These are phyloP conservation scores for Talaromyces sp. DNA, from an alignment of 2,329 filamentous ascomycete species.

Conservation along the genomic window DNA sequence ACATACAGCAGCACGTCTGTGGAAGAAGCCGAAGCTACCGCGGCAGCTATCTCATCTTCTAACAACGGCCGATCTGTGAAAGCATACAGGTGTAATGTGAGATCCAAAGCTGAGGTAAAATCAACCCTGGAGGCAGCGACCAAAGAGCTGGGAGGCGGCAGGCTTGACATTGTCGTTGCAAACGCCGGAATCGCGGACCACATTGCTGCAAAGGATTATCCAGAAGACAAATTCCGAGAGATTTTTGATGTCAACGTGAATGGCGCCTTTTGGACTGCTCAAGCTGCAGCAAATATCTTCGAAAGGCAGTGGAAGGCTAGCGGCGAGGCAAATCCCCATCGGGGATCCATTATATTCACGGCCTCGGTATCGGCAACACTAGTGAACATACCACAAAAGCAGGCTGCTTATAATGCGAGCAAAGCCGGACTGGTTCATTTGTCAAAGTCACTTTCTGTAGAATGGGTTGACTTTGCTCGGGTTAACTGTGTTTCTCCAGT, in stretches of 20 bases:
- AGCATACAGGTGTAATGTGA: conserved; percentile 32
- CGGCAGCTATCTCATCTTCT: conserved; percentile 11
- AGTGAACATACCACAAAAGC: conserved; percentile 36
- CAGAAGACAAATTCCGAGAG: conserved; percentile 33
- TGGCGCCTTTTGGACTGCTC: conserved; percentile 33
- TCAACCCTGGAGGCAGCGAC: conserved; percentile 26
- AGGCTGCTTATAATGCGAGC: conserved; percentile 33
- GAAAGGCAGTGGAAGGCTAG: conserved; percentile 22
- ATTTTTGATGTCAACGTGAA: conserved; percentile 36
- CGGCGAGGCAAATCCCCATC: not conserved
- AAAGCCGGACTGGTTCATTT: conserved; percentile 33
- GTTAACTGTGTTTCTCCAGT: conserved; percentile 39
- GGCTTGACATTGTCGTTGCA: conserved; percentile 42
- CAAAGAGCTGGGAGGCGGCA: conserved; percentile 31
- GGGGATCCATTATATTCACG: conserved; percentile 34
- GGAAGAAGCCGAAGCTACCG: conserved; percentile 17
- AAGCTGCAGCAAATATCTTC: conserved; percentile 33
- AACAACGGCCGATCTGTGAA: conserved; percentile 20
- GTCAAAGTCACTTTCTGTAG: conserved; percentile 33
- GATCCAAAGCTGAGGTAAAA: conserved; percentile 24
- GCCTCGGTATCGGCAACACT: conserved; percentile 32
- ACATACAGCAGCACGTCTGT: conserved; percentile 16
- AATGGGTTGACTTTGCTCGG: conserved; percentile 34
- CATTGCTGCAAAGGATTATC: conserved; percentile 34
- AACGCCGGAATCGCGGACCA: conserved; percentile 39